A percentile compares a stretch with the other conserved stretches of the same genome.
Evolutionary conservation across 2,329 filamentous ascomycete species (phyloP).

Genomic region (Botryosphaeria dothidea): DNA sequence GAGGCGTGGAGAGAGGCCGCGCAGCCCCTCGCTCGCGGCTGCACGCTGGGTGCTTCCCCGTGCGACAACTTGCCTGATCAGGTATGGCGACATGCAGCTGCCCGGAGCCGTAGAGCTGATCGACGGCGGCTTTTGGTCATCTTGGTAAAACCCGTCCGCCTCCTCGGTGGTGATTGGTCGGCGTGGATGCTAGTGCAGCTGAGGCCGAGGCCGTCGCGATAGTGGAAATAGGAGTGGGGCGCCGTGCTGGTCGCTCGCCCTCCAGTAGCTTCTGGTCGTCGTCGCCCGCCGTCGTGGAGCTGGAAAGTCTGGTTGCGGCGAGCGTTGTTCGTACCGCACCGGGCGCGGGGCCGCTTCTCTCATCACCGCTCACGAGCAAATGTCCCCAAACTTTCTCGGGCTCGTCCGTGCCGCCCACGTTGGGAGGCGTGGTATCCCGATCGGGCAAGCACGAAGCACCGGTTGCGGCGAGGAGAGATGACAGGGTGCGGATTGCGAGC

Average conservation of each 20-base stretch:
- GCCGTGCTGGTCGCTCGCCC: background rate
- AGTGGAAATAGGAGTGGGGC: conserved; percentile 17
- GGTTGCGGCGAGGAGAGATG: conserved; percentile 7
- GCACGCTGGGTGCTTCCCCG: background rate
- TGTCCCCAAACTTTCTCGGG: background rate
- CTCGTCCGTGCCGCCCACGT: conserved; percentile 1
- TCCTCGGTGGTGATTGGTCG: background rate
- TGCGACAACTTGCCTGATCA: conserved; percentile 1
- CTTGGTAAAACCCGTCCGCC: background rate
- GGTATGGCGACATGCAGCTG: conserved; percentile 9
- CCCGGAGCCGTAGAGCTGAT: conserved; percentile 5
- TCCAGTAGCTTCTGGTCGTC: background rate
- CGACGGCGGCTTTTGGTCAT: background rate
- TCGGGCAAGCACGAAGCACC: conserved; percentile 8
- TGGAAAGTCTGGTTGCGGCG: too few species aligned
- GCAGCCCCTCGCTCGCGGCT: conserved; percentile 11
- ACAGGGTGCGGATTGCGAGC: conserved; percentile 14
- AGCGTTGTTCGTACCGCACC: conserved; percentile 1
- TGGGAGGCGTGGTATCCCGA: conserved; percentile 1
- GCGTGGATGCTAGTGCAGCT: background rate
- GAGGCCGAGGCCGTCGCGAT: conserved; percentile 4
- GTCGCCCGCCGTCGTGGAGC: background rate
- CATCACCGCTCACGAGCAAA: conserved; percentile 11
- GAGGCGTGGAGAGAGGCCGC: conserved; percentile 1
- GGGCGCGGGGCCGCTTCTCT: background rate